A percentile compares a stretch with the other conserved stretches of the same genome.
phyloP scores from a whole-genome alignment of 73 alveolate genomes.

The Effrenium voratum region DNA sequence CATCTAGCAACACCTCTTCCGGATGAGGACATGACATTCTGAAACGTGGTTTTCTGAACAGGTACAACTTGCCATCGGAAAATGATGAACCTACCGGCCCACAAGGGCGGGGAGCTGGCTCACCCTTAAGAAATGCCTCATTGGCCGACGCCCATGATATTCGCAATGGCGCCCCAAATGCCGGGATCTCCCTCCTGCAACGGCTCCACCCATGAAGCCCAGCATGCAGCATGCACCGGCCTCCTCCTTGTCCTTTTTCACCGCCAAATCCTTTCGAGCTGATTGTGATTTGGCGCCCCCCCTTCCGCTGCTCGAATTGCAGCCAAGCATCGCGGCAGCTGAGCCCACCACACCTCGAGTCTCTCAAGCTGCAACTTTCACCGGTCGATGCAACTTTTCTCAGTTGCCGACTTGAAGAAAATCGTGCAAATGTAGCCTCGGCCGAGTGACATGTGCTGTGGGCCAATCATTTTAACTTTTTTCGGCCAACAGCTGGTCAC shows the following conservation, averaged over 20 bases:
- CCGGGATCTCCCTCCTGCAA: conserved; percentile 82
- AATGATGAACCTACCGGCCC: too few species aligned
- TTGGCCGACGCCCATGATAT: conserved; percentile 62
- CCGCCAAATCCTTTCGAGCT: conserved; percentile 58
- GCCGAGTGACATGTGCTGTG: too few species aligned
- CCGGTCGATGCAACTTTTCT: neutral
- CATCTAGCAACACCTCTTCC: too few species aligned
- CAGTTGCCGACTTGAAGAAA: conserved; percentile 45
- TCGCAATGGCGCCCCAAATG: conserved; percentile 54
- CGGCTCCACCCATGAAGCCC: too few species aligned
- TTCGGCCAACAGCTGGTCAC: too few species aligned
- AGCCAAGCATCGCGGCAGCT: conserved; percentile 50
- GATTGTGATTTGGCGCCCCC: neutral
- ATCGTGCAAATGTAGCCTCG: conserved; percentile 75
- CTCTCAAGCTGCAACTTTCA: neutral
- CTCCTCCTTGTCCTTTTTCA: conserved; percentile 67
- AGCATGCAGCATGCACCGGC: neutral
- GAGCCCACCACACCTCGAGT: conserved; percentile 61
- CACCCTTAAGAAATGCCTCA: conserved; percentile 8
- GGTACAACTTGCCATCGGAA: too few species aligned
- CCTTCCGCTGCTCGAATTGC: neutral
- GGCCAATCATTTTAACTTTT: too few species aligned
- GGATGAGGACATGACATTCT: too few species aligned
- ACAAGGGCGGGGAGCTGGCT: too few species aligned
- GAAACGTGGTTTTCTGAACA: too few species aligned